phyloP scores from a whole-genome alignment of 2,329 filamentous ascomycete species.

The Fusarium clavum region DNA sequence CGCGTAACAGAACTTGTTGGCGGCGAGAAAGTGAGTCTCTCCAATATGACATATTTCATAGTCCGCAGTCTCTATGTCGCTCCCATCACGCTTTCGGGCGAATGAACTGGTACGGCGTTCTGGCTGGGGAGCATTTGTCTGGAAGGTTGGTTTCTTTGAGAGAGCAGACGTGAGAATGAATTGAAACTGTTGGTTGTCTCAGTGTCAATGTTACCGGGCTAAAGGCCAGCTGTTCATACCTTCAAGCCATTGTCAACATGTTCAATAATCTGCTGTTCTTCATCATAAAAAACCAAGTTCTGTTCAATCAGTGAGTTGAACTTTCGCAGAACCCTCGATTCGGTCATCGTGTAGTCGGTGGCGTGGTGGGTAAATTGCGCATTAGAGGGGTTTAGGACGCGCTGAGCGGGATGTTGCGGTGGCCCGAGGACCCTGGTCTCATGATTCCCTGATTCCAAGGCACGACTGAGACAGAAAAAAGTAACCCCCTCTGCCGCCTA shows the following conservation, averaged over 20 bases:
- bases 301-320: background rate
- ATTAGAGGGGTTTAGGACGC: too few relatives aligned
- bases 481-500: too few relatives aligned
- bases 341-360: background rate
- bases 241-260: background rate
- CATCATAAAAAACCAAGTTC: background rate
- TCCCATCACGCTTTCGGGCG: background rate
- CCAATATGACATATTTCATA: background rate
- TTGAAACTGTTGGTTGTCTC: background rate
- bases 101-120: fast-evolving
- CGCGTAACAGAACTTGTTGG: conserved; percentile 10
- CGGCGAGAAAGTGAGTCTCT: background rate
- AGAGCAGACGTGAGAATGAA: conserved; percentile 3
- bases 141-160: background rate
- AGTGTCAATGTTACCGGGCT: background rate
- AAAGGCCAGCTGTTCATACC: fast-evolving
- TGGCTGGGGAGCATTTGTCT: fast-evolving
- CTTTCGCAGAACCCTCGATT: background rate
- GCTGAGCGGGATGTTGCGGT: too few relatives aligned
- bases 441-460: too few relatives aligned
- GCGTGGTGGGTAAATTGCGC: too few relatives aligned
- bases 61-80: background rate
- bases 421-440: too few relatives aligned
- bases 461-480: too few relatives aligned
- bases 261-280: background rate